Base-by-base conservation (phyloP, 257 asterid species). In the Gentiana macrophylla region DNA sequence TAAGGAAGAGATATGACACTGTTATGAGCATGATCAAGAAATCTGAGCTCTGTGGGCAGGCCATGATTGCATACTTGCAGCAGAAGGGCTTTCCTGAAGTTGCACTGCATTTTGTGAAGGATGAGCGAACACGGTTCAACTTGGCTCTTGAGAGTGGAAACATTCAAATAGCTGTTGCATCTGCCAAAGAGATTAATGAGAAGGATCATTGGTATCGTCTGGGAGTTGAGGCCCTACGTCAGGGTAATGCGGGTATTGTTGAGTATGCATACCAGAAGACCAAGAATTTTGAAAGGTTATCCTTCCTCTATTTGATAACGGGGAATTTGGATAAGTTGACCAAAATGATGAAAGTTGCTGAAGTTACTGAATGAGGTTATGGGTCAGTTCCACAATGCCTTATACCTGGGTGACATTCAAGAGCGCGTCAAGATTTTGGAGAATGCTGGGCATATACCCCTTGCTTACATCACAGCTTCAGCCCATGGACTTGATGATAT, bases 201-300 rank as follows among this genome's bases (percentile, higher is more conserved):
- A 87, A 89, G 63, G 97, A 85, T 72, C 73, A 89, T 70, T 89
- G 97, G 97, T 89, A 89, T 70, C 74, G 80, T 64, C 79, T 89
- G 32, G 97, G 97, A 37, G 89, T 89, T 57, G 97, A 83, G 79
- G 97, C 97, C 71, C 94, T 89, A 53, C 85, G 93, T 52, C 94
- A 80, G 72, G 96, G 96, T 43, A 87, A 92, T 77, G 75, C 95
- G 33, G 94, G 97, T 15, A 89, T 89, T 37, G 97, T 89, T 43
- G 95, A 89, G 62, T 89, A 89, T 68, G 97, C 97, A 4, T 89
- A 89, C 73, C 97, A 89, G 81, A 79, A 76, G 70, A 89, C 95
- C 3, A 89, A 83, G 80, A 85, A 89, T 67, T 89, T 89, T 53
- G 95, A 83, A 77, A 82, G 97, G 73, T 81, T 85, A 49, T 85